A percentile compares a stretch with the other conserved stretches of the same genome.
phyloP scores from a whole-genome alignment of 2,329 filamentous ascomycete species.

The Talaromyces funiculosus region DNA sequence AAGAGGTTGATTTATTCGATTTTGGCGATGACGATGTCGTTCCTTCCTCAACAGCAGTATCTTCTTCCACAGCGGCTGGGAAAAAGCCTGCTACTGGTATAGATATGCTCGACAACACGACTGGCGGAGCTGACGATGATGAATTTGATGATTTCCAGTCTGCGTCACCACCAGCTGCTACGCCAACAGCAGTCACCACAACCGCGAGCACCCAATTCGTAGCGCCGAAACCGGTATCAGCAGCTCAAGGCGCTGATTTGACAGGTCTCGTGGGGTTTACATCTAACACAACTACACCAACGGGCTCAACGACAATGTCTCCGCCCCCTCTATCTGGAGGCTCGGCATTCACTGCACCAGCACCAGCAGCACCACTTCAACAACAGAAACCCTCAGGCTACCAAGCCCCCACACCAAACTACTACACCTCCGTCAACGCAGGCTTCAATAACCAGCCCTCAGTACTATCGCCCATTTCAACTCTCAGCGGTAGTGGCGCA shows the following conservation, averaged over 20 bases:
- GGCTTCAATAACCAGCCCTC: slow-evolving; percentile 26
- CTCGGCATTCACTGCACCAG: slow-evolving; percentile 12
- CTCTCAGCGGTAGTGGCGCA: background rate
- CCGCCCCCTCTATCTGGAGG: slow-evolving; percentile 48
- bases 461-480: slow-evolving; percentile 12
- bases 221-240: slow-evolving; percentile 15
- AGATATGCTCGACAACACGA: slow-evolving; percentile 40
- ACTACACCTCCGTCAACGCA: slow-evolving; percentile 74
- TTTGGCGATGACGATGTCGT: slow-evolving; percentile 70
- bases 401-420: slow-evolving; percentile 80
- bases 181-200: slow-evolving; percentile 46
- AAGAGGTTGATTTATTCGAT: slow-evolving; percentile 87
- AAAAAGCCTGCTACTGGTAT: slow-evolving; percentile 44
- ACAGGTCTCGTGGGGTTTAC: slow-evolving; percentile 74
- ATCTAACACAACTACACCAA: slow-evolving; percentile 70
- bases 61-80: slow-evolving; percentile 36
- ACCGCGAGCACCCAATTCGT: slow-evolving; percentile 33
- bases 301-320: slow-evolving; percentile 55
- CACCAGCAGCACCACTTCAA: slow-evolving; percentile 3
- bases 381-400: slow-evolving; percentile 57
- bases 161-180: slow-evolving; percentile 40
- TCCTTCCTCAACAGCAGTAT: slow-evolving; percentile 20
- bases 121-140: slow-evolving; percentile 76
- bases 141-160: slow-evolving; percentile 94
- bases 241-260: slow-evolving; percentile 63